Base-by-base conservation (phyloP, 192 early-diverging fungal species). In the Backusella luteola region DNA sequence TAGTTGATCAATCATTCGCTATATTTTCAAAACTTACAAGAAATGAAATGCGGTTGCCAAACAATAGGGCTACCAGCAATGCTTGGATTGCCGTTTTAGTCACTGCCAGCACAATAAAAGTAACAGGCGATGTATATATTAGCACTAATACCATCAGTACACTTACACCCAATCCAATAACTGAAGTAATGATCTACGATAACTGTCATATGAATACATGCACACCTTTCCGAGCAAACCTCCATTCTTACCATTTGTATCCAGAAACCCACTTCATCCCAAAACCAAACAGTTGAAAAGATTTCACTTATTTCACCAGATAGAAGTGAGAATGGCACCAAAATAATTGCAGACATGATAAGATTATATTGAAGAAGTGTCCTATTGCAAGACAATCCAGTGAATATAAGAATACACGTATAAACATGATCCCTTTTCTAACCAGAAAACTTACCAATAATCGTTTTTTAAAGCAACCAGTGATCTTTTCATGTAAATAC, bases 401-500 rank as follows among this genome's bases (percentile, higher is more conserved):
- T 26, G n/a, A 29, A 26, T 29, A 26, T 29, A 63, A 63, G 26
- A 26, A 4, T 29, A 36, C 19, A 19, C 32, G 19, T 17, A n/a
- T 67, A 21, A 19, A 68, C 5, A n/a, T 9, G 15, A 29, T 39
- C 21, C 34, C 29, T 34, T 74, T 21, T 35, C 52, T 35, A 19
- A 21, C 8, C 35, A 19, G 23, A 32, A 34, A 59, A 23, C 5
- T 76, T 69, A 49, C 52, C 71, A 68, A 36, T 56, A 41, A 32
- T 73, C 44, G 17, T 41, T 56, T 19, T 66, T 66, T 5, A 86
- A 49, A 23, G 70, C 41, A 32, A 39, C 1, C 5, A 71, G 34
- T 26, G 70, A 87, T 79, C 88, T 90, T 69, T 90, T 90, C 26
- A 90, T 87, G 74, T 87, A 90, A 74, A 90, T 87, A 29, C 88